Conservation (phyloP, 768 basidiomycete species). For the Bullera alba region DNA sequence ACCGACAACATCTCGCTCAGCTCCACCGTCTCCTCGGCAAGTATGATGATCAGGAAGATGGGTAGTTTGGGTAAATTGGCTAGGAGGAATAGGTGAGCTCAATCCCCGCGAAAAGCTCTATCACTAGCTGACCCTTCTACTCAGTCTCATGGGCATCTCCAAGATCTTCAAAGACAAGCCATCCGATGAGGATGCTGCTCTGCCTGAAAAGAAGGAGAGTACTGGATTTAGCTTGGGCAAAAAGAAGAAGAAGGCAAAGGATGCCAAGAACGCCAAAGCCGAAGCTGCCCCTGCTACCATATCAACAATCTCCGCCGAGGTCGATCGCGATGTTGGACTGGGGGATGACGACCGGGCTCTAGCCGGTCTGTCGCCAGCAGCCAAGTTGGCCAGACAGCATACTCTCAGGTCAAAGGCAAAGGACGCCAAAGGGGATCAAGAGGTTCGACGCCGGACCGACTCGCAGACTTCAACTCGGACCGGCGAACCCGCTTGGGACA, state of each 20-base stretch:
- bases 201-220: conserved; percentile 47
- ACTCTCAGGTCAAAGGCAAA: conserved; percentile 73
- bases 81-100: conserved; percentile 58
- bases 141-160: conserved; percentile 80
- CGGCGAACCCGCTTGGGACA: conserved; percentile 60
- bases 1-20: conserved; percentile 94
- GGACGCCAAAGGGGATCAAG: conserved; percentile 55
- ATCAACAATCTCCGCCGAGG: conserved; percentile 75
- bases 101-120: background rate
- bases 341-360: conserved; percentile 53
- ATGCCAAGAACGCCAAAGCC: conserved; percentile 53
- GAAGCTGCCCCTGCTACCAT: conserved; percentile 63
- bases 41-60: conserved; percentile 93
- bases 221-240: conserved; percentile 48
- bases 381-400: conserved; percentile 80
- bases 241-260: conserved; percentile 51
- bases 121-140: background rate
- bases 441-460: conserved; percentile 43
- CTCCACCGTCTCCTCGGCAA: conserved; percentile 88
- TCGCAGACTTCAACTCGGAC: background rate
- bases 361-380: conserved; percentile 79
- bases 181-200: conserved; percentile 53
- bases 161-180: conserved; percentile 84
- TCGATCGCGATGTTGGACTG: conserved; percentile 50
- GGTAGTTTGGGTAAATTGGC: conserved; percentile 82